Base-by-base conservation (phyloP, 2,329 filamentous ascomycete genomes). In the Chalaropsis ovoidea region DNA sequence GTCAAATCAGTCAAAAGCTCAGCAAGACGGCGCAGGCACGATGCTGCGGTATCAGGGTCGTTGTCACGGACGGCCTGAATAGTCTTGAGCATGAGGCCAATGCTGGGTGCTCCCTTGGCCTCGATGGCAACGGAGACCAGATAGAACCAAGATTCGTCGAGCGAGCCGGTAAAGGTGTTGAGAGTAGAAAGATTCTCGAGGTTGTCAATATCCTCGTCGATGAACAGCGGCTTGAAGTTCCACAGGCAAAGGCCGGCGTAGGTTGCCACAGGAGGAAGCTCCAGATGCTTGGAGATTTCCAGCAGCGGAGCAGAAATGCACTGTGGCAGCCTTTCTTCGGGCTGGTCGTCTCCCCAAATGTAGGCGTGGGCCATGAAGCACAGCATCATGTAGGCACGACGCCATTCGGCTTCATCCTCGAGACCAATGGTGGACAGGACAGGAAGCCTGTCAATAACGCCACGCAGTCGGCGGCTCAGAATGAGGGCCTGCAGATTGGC, bases 71-170 rank as follows among this genome's bases (percentile, higher is more conserved):
- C 92, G 43, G 92, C 92, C 63, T 83, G 80, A 66, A 99, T 92
- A 60, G 94, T 94, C 49, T 86, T 82, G 52, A 99, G 80, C 90
- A 96, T 96, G 67, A 96, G 78, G 0, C 91, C 86, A 64, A 99
- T 86, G 67, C 92, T 88, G 2, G 91, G 89, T 0, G 87, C 94
- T 31, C 90, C 93, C 65, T 90, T 87, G 65, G 92, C 91, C 76
- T 99, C 94, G 69, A 99, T 96, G 68, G 93, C 94, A 2, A 96
- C 89, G 0, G 91, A 96, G 63, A 97, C 85, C 13, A 99, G 81
- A 74, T 97, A 99, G 74, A 99, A 99, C 94, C 94, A 99, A 69
- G 94, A 96, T 77, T 99, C 94, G 73, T 99, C 94, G 65, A 95
- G 80, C 7, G 91, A 92, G 62, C 94, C 94, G 17, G 94, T 97